A percentile compares a stretch with the other conserved stretches of the same genome.
Conservation (phyloP, 352 stramenopile species). For the Globisporangium megalacanthum region DNA sequence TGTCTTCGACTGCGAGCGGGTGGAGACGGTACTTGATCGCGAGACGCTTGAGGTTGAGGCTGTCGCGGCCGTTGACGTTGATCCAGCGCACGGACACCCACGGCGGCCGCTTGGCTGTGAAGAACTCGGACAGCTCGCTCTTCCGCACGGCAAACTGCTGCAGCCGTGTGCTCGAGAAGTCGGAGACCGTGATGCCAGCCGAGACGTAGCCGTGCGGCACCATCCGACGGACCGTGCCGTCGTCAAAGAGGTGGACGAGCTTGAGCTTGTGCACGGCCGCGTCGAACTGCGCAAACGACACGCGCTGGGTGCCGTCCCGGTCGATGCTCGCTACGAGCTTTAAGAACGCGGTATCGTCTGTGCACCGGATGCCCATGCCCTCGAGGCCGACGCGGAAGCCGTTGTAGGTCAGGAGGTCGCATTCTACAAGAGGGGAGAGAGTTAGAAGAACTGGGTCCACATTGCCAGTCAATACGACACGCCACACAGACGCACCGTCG, state of each 20-base stretch:
- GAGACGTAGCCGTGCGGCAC: constrained; percentile 41
- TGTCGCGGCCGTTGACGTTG: constrained; percentile 77
- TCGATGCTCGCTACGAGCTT: constrained; percentile 74
- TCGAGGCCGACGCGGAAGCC: constrained; percentile 56
- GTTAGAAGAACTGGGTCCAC: no score
- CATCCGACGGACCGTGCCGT: constrained; percentile 53
- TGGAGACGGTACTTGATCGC: constrained; percentile 87
- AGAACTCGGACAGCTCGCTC: constrained; percentile 56
- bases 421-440: no score
- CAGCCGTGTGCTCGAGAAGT: constrained; percentile 71
- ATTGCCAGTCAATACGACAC: not conserved
- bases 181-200: constrained; percentile 60
- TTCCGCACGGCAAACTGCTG: constrained; percentile 60
- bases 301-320: constrained; percentile 26
- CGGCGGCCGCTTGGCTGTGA: constrained; percentile 59
- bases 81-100: constrained; percentile 88
- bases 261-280: constrained; percentile 82
- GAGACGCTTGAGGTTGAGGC: constrained; percentile 76
- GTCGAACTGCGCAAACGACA: constrained; percentile 76
- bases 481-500: constrained; percentile 18
- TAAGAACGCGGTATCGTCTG: constrained; percentile 58
- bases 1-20: constrained; percentile 81
- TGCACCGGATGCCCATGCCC: constrained; percentile 65
- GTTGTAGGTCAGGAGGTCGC: constrained; percentile 45
- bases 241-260: constrained; percentile 83